A percentile compares a stretch with the other conserved stretches of the same genome.
Conservation (phyloP, 2,329 filamentous ascomycete genomes). For the Diaporthe sp. region DNA sequence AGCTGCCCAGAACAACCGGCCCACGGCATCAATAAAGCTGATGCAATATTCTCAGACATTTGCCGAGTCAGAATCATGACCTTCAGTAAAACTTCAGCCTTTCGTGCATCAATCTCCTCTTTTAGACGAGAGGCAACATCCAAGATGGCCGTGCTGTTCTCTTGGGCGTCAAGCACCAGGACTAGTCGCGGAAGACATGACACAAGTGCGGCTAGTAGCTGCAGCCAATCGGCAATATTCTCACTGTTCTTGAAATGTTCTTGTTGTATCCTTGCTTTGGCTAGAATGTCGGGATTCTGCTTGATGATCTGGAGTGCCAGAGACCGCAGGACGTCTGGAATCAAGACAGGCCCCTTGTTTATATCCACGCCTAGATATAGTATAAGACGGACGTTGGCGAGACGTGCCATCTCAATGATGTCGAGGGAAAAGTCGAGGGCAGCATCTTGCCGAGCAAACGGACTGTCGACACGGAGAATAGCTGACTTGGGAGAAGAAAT, state of each 20-base stretch:
- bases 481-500: not conserved
- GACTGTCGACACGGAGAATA: not conserved
- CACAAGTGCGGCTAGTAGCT: not conserved
- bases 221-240: not conserved
- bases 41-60: not conserved
- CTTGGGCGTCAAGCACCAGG: not conserved
- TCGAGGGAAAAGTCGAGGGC: not conserved
- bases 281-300: not conserved
- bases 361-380: not conserved
- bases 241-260: not conserved
- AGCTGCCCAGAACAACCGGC: not conserved
- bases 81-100: not conserved
- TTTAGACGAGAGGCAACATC: not conserved
- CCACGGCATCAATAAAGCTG: not conserved
- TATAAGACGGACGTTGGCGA: not conserved
- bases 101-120: not conserved
- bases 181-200: not conserved
- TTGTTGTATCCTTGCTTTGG: not conserved
- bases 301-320: not conserved
- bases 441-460: not conserved
- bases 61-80: conserved; percentile 4
- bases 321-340: not conserved
- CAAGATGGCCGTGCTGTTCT: conserved; percentile 8
- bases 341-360: not conserved
- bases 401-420: not conserved